Percentiles rank a stretch among this genome's conserved stretches.
These are phyloP conservation scores for Eucalyptus decipiens DNA, from an alignment of 345 rosid species.

Conservation along the genomic window DNA sequence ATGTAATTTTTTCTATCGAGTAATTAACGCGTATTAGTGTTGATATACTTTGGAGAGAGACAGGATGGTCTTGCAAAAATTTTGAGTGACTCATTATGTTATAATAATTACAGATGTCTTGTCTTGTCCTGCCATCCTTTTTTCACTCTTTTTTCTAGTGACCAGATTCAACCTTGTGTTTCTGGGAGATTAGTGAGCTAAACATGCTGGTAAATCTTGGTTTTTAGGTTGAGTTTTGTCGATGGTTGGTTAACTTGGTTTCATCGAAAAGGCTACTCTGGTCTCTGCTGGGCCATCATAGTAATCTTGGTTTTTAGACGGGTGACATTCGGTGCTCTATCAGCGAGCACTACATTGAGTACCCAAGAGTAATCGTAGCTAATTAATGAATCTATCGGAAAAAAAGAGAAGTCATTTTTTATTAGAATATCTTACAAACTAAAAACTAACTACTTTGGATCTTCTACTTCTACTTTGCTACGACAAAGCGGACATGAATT, in stretches of 20 bases:
- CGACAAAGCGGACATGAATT: not conserved
- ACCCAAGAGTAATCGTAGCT: not conserved
- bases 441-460: not conserved
- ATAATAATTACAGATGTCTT: not conserved
- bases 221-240: not conserved
- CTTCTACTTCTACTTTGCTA: not conserved
- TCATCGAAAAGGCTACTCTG: not conserved
- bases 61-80: too few relatives aligned
- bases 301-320: not conserved
- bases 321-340: too few relatives aligned
- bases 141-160: too few relatives aligned
- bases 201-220: not conserved
- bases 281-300: too few relatives aligned
- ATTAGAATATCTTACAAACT: not conserved
- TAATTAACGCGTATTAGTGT: too few relatives aligned
- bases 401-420: not conserved
- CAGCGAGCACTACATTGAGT: too few relatives aligned
- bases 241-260: not conserved
- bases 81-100: not conserved
- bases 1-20: too few relatives aligned
- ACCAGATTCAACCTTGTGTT: not conserved
- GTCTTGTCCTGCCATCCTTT: not conserved
- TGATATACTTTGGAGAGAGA: too few relatives aligned
- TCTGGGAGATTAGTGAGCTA: not conserved
- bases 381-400: not conserved